These are phyloP conservation scores for Colletotrichum ledebouriae DNA, from an alignment of 2,329 filamentous ascomycete species.

Conservation along the genomic window DNA sequence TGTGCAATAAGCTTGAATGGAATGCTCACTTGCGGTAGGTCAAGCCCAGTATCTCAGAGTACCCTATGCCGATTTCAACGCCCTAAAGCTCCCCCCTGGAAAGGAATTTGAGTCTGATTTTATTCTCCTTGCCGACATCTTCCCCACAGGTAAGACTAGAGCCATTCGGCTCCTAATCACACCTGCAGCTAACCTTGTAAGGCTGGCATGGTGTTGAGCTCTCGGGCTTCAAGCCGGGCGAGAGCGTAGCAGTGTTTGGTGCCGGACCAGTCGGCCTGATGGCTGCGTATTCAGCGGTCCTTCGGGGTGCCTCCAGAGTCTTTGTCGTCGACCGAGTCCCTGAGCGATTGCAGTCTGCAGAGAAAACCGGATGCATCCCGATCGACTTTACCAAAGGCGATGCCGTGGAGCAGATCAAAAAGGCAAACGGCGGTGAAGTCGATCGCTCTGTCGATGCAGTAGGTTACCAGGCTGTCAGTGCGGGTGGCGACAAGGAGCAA, in stretches of 20 bases:
- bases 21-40: constrained; percentile 48
- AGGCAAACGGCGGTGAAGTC: constrained; percentile 66
- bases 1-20: constrained; percentile 40
- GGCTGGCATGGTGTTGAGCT: constrained; percentile 71
- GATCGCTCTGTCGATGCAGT: constrained; percentile 76
- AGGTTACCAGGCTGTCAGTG: constrained; percentile 72
- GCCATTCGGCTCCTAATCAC: not conserved
- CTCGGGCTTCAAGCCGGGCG: constrained; percentile 71
- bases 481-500: constrained; percentile 69
- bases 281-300: constrained; percentile 72
- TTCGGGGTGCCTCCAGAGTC: constrained; percentile 72
- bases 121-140: constrained; percentile 59
- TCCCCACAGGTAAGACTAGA: constrained; percentile 48
- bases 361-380: constrained; percentile 72
- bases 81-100: constrained; percentile 70
- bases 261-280: constrained; percentile 75
- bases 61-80: constrained; percentile 77
- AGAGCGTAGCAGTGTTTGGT: constrained; percentile 75
- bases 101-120: constrained; percentile 74
- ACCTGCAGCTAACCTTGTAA: constrained; percentile 11
- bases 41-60: constrained; percentile 76
- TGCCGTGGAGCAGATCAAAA: constrained; percentile 71
- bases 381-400: constrained; percentile 73
- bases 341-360: constrained; percentile 69
- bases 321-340: constrained; percentile 74